Conservation (phyloP, 2,329 filamentous ascomycete genomes). For the Cadophora malorum region DNA sequence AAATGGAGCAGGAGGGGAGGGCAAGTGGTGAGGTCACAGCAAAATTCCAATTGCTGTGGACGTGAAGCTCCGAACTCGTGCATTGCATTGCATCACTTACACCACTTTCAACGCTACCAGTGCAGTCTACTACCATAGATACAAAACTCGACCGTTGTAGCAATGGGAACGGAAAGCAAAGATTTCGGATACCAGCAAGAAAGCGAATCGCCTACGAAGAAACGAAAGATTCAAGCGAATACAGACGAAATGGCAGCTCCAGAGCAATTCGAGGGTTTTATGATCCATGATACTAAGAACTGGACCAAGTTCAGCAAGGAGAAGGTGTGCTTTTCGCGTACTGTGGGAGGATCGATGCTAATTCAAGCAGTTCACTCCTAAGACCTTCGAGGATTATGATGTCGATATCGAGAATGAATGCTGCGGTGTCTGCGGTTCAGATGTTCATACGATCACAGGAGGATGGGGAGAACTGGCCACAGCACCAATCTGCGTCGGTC, state of each 20-base stretch:
- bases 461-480: slow-evolving; percentile 47
- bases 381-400: slow-evolving; percentile 85
- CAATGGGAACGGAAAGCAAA: background rate
- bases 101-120: background rate
- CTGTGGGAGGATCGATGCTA: background rate
- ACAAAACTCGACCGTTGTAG: background rate
- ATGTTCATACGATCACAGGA: slow-evolving; percentile 73
- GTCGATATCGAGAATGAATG: slow-evolving; percentile 86
- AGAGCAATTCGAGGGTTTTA: slow-evolving; percentile 66
- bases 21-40: slow-evolving; percentile 20
- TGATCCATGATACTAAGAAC: slow-evolving; percentile 49
- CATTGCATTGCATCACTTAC: background rate
- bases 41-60: background rate
- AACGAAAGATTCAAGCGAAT: background rate
- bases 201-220: slow-evolving; percentile 1
- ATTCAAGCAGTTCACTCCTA: slow-evolving; percentile 60
- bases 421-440: slow-evolving; percentile 77
- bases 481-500: slow-evolving; percentile 49
- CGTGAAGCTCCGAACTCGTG: background rate
- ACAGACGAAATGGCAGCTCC: slow-evolving; percentile 46
- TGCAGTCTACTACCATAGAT: background rate
- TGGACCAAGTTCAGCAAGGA: slow-evolving; percentile 40
- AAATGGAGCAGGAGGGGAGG: background rate
- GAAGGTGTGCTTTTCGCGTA: slow-evolving; percentile 31
- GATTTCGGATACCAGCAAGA: background rate